These are phyloP conservation scores for Paraphaeosphaeria sporulosa DNA, from an alignment of 2,329 filamentous ascomycete species.

Conservation along the genomic window DNA sequence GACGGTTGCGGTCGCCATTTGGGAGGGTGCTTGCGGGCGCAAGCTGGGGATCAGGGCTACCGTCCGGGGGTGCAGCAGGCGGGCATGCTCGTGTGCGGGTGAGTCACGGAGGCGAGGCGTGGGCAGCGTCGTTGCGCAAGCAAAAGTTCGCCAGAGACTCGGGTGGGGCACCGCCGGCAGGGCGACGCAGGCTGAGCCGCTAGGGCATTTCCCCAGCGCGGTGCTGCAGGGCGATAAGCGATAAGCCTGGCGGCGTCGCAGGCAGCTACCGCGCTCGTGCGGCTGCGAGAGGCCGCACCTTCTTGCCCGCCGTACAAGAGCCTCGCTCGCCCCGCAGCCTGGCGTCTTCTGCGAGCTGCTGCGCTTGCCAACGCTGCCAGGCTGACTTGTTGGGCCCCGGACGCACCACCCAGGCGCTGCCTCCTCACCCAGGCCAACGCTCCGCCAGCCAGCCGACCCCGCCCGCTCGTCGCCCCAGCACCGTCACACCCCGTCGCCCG, in stretches of 20 bases:
- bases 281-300: conserved; percentile 17
- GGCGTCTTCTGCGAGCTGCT: background rate
- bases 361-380: background rate
- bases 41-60: conserved; percentile 4
- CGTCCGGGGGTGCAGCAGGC: background rate
- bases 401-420: background rate
- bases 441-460: conserved; percentile 5
- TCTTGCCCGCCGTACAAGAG: background rate
- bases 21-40: conserved; percentile 5
- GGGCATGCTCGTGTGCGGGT: conserved; percentile 7
- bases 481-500: background rate
- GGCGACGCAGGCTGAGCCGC: too few relatives aligned
- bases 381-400: background rate
- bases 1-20: conserved; percentile 16
- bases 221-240: background rate
- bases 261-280: conserved; percentile 18
- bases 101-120: background rate
- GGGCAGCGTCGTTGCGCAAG: background rate
- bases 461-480: background rate
- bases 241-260: conserved; percentile 10
- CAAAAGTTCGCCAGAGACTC: conserved; percentile 8
- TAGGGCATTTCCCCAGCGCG: too few relatives aligned
- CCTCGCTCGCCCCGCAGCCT: background rate
- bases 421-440: background rate
- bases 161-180: conserved; percentile 18